Percentiles rank a stretch among this genome's conserved stretches.
Evolutionary conservation across 768 basidiomycete species (phyloP).

Genomic region (Termitomyces sp.): DNA sequence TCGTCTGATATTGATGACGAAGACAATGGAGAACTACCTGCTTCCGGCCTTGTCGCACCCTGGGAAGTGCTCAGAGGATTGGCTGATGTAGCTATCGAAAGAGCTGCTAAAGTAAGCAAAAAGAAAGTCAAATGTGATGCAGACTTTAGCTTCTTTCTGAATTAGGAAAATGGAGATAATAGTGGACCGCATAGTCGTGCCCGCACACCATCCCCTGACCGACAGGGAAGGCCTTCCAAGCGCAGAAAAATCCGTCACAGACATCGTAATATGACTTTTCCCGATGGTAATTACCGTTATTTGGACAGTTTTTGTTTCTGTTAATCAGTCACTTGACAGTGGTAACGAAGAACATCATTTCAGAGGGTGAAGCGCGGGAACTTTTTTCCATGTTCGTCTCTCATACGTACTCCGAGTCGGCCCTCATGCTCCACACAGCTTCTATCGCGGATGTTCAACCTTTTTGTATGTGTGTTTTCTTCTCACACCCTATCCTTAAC

Average conservation of each 20-base stretch:
- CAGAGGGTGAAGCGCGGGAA: slow-evolving; percentile 81
- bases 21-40: slow-evolving; percentile 75
- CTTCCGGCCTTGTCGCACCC: slow-evolving; percentile 78
- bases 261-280: slow-evolving; percentile 59
- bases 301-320: slow-evolving; percentile 5
- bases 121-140: slow-evolving; percentile 3
- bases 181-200: slow-evolving; percentile 76
- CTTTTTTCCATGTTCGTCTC: slow-evolving; percentile 75
- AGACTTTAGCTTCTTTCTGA: slow-evolving; percentile 12
- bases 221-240: slow-evolving; percentile 65
- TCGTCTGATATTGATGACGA: slow-evolving; percentile 86
- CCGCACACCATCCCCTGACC: slow-evolving; percentile 69
- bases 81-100: slow-evolving; percentile 77
- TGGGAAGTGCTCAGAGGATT: slow-evolving; percentile 82
- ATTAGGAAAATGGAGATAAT: slow-evolving; percentile 71
- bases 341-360: slow-evolving; percentile 78
- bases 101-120: slow-evolving; percentile 65
- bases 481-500: slow-evolving; percentile 12
- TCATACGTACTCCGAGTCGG: slow-evolving; percentile 6
- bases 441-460: slow-evolving; percentile 89
- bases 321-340: slow-evolving; percentile 39
- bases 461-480: slow-evolving; percentile 44
- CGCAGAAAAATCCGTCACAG: slow-evolving; percentile 70
- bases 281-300: slow-evolving; percentile 54
- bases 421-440: slow-evolving; percentile 43